Percentiles rank a stretch among this genome's conserved stretches.
Conservation (phyloP, 1,139 yeast species). For the Suhomyces coccinellae region DNA sequence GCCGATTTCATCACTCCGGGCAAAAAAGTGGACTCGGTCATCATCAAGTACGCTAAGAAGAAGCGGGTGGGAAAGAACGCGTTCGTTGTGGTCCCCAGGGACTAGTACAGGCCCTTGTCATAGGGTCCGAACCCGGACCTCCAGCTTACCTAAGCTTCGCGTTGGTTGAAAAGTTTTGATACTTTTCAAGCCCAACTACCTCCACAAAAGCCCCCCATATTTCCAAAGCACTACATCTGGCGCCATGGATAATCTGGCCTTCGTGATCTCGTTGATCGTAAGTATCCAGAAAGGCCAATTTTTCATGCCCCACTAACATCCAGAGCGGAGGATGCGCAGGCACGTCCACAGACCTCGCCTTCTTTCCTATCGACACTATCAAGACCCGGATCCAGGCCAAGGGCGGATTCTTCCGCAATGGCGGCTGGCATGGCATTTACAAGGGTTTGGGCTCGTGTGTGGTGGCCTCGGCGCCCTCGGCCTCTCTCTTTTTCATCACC, state of each 20-base stretch:
- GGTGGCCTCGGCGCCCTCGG: constrained; percentile 93
- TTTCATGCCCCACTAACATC: constrained; percentile 16
- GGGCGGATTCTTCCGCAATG: constrained; percentile 90
- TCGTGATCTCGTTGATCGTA: constrained; percentile 31
- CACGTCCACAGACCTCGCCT: constrained; percentile 88
- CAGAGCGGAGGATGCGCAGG: constrained; percentile 96
- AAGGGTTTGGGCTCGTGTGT: constrained; percentile 92
- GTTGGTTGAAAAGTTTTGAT: constrained; percentile 7
- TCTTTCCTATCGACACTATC: constrained; percentile 93
- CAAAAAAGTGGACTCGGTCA: constrained; percentile 64
- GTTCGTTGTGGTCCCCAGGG: constrained; percentile 16
- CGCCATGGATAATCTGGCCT: constrained; percentile 27
- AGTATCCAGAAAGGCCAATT: constrained; percentile 13
- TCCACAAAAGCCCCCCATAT: background rate
- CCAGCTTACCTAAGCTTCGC: constrained; percentile 6
- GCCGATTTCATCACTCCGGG: constrained; percentile 54
- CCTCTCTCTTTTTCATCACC: constrained; percentile 84
- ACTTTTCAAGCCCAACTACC: background rate
- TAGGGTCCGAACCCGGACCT: background rate
- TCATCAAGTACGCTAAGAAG: constrained; percentile 75
- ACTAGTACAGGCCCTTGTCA: background rate
- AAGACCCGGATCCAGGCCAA: constrained; percentile 93
- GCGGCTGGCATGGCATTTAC: constrained; percentile 90
- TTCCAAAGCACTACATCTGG: background rate
- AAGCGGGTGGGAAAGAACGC: constrained; percentile 53